A percentile compares a stretch with the other conserved stretches of the same genome.
phyloP scores from a whole-genome alignment of 2,329 filamentous ascomycete species.

The Epichloe bromicola region DNA sequence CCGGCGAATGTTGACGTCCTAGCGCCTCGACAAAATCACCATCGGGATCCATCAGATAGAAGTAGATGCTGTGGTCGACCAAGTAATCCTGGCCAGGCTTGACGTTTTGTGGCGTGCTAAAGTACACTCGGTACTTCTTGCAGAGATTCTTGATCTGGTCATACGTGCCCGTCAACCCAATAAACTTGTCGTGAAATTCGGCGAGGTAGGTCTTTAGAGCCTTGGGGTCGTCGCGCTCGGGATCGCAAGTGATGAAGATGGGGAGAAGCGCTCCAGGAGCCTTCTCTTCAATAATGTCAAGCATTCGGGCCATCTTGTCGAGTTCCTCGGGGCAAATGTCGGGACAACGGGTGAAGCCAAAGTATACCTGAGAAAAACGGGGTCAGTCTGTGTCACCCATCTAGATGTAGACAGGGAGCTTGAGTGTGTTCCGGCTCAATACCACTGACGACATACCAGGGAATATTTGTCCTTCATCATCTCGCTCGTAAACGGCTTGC shows the following conservation, averaged over 20 bases:
- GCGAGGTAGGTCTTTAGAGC: slow-evolving; percentile 74
- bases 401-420: too few relatives aligned
- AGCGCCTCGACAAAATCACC: slow-evolving; percentile 97
- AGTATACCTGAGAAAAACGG: slow-evolving; percentile 58
- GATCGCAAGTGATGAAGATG: slow-evolving; percentile 92
- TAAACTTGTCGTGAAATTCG: slow-evolving; percentile 79
- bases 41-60: slow-evolving; percentile 97
- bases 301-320: slow-evolving; percentile 97
- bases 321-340: slow-evolving; percentile 98
- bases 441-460: slow-evolving; percentile 40
- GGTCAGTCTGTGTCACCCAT: neutral
- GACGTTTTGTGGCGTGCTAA: slow-evolving; percentile 79
- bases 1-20: slow-evolving; percentile 84
- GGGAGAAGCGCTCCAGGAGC: slow-evolving; percentile 48
- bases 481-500: slow-evolving; percentile 61
- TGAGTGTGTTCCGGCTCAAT: neutral
- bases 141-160: slow-evolving; percentile 89
- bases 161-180: slow-evolving; percentile 87
- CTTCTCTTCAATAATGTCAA: slow-evolving; percentile 54
- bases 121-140: slow-evolving; percentile 95
- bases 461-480: slow-evolving; percentile 80
- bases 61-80: slow-evolving; percentile 98
- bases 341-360: slow-evolving; percentile 95
- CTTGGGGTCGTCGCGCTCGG: slow-evolving; percentile 74
- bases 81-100: slow-evolving; percentile 92